Conservation (phyloP, 2,329 filamentous ascomycete genomes). For the Periconia sp. region DNA sequence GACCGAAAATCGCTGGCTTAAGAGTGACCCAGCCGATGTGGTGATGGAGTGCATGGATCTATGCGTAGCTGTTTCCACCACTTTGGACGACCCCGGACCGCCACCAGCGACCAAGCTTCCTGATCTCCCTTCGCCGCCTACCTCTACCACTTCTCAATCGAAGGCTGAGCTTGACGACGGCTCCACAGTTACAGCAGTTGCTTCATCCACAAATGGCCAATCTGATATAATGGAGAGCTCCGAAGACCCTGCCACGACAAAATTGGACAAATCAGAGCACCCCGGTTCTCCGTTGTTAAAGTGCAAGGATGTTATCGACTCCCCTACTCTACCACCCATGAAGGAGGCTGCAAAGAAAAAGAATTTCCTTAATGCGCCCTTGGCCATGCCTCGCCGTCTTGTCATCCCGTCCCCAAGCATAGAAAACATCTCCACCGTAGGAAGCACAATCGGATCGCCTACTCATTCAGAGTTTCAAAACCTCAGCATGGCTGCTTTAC, state of each 20-base stretch:
- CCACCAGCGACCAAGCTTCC: slow-evolving; percentile 51
- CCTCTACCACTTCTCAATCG: slow-evolving; percentile 32
- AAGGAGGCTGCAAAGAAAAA: slow-evolving; percentile 26
- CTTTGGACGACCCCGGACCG: slow-evolving; percentile 50
- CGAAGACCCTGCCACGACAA: slow-evolving; percentile 35
- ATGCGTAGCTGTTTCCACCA: slow-evolving; percentile 51
- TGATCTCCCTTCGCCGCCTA: slow-evolving; percentile 44
- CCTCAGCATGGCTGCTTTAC: slow-evolving; percentile 54
- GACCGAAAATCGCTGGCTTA: slow-evolving; percentile 76
- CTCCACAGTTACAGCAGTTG: slow-evolving; percentile 41
- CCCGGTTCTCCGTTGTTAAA: slow-evolving; percentile 51
- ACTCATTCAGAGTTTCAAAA: slow-evolving; percentile 32
- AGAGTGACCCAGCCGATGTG: slow-evolving; percentile 76
- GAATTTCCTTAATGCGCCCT: slow-evolving; percentile 17
- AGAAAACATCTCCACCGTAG: slow-evolving; percentile 35
- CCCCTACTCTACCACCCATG: slow-evolving; percentile 63
- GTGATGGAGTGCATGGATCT: slow-evolving; percentile 77
- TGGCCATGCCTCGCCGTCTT: slow-evolving; percentile 23
- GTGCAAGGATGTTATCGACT: slow-evolving; percentile 54
- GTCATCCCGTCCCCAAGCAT: slow-evolving; percentile 32
- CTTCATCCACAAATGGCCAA: slow-evolving; percentile 22
- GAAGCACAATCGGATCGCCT: slow-evolving; percentile 22
- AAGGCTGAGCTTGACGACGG: slow-evolving; percentile 37
- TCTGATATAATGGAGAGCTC: slow-evolving; percentile 22
- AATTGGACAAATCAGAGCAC: slow-evolving; percentile 48